Evolutionary conservation across 345 rosid genomes (phyloP), one percentile per base, ranked within the genome.

Genomic region (Laguncularia racemosa): DNA sequence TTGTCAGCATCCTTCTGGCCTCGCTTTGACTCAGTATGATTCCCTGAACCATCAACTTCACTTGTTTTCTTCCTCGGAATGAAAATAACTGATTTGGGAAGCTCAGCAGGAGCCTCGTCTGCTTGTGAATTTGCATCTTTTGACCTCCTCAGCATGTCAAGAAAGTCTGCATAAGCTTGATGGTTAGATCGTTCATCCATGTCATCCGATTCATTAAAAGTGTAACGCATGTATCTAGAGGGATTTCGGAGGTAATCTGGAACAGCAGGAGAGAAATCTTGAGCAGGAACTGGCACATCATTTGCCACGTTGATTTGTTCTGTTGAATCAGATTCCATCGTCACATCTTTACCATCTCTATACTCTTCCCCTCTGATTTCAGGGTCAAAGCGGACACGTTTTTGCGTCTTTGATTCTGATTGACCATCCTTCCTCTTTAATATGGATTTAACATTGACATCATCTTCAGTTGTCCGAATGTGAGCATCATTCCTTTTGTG

Each of bases 181-280:
- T 71, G 53, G 61, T 89, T 85, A 20, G 95, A 65, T 70, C 65
- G 79, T 57, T 84, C 97, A 67, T 89, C 85, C 16, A 86, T 61
- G 40, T 83, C 91, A 44, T 62, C 57, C 0, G 66, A 48, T 26
- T 79, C 73, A 58, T 77, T 83, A 43, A 89, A 81, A 49, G 86
- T 79, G 58, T 93, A 87, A 14, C 60, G 65, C 3, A 91, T 86
- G 61, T 93, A 93, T 23, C 80, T 83, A 20, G 95, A 61, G 49
- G 97, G 98, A 66, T 92, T 89, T 20, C 59, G 72, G 55, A 92
- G 53, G 65, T 86, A 89, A 80, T 86, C 95, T 10, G 95, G 98
- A 65, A 86, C 56, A 45, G 74, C 73, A 44, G 68, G 68, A 13
- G 74, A 66, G 58, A 46, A 40, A 50, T 46, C 73, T 20, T 51